Evolutionary conservation across 176 grass and related monocot species (phyloP).

Genomic region (Microstegium vimineum): DNA sequence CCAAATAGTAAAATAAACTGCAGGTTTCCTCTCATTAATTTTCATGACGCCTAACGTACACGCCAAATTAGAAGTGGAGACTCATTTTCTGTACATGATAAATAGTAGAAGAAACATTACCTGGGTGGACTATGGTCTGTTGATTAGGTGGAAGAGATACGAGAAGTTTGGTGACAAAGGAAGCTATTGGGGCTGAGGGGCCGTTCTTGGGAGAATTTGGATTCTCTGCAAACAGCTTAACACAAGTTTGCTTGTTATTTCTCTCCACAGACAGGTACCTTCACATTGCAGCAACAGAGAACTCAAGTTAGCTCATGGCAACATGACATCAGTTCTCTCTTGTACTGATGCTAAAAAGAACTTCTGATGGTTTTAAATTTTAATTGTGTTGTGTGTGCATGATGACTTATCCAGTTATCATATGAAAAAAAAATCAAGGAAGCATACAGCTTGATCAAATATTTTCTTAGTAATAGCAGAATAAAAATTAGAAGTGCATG

Average conservation of each 20-base stretch:
- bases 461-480: background rate
- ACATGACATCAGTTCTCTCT: background rate
- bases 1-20: constrained; percentile 12
- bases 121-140: constrained; percentile 71
- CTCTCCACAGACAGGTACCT: constrained; percentile 94
- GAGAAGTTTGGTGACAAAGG: constrained; percentile 85
- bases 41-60: too few species aligned
- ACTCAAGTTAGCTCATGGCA: constrained; percentile 7
- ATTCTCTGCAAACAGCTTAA: constrained; percentile 79
- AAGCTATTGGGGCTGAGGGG: constrained; percentile 69
- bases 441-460: background rate
- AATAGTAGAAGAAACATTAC: constrained; percentile 39
- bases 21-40: background rate
- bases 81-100: background rate
- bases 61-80: too few species aligned
- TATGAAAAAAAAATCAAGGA: background rate
- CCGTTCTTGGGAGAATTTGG: constrained; percentile 57
- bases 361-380: background rate
- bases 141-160: constrained; percentile 62
- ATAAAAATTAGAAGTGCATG: background rate
- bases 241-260: constrained; percentile 79
- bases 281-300: constrained; percentile 26
- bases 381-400: background rate
- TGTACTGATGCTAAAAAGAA: background rate
- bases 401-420: background rate